These are phyloP conservation scores for Aspergillus nidulans DNA, from an alignment of 495 filamentous ascomycete genomes.

Conservation along the genomic window DNA sequence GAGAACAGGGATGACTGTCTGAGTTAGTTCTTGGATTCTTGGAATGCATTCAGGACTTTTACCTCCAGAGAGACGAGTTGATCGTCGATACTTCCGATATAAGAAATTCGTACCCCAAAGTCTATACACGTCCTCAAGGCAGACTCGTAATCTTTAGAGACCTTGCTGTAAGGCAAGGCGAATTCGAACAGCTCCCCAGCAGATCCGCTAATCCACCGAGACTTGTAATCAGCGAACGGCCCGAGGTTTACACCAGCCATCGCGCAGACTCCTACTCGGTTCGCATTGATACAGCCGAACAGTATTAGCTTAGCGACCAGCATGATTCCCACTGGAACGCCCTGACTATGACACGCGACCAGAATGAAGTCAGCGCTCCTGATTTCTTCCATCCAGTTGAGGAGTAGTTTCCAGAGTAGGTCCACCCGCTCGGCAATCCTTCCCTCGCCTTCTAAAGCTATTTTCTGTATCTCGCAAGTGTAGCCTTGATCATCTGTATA, in stretches of 20 bases:
- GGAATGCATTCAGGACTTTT: slow-evolving; percentile 11
- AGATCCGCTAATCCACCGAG: slow-evolving; percentile 76
- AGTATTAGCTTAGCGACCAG: slow-evolving; percentile 86
- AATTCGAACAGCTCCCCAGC: slow-evolving; percentile 94
- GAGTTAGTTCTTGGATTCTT: slow-evolving; percentile 16
- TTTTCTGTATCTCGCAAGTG: slow-evolving; percentile 72
- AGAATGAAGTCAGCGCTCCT: slow-evolving; percentile 83
- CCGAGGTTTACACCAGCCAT: slow-evolving; percentile 96
- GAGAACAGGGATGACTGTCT: slow-evolving; percentile 77
- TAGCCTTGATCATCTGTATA: slow-evolving; percentile 71
- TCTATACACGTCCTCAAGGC: slow-evolving; percentile 66
- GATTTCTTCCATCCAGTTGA: slow-evolving; percentile 94
- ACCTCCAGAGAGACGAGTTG: slow-evolving; percentile 90
- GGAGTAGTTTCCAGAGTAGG: slow-evolving; percentile 84
- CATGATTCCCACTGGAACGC: slow-evolving; percentile 90
- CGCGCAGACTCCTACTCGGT: slow-evolving; percentile 75
- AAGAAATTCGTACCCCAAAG: slow-evolving; percentile 77
- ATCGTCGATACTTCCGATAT: slow-evolving; percentile 91
- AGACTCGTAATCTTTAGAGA: slow-evolving; percentile 76
- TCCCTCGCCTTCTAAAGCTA: slow-evolving; percentile 97
- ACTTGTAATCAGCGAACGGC: slow-evolving; percentile 83
- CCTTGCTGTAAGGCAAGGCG: slow-evolving; percentile 67
- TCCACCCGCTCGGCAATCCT: slow-evolving; percentile 86
- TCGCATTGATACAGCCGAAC: slow-evolving; percentile 65
- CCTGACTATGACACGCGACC: slow-evolving; percentile 89